Base-by-base conservation (phyloP, 2,329 filamentous ascomycete genomes). In the Fusarium palustre region DNA sequence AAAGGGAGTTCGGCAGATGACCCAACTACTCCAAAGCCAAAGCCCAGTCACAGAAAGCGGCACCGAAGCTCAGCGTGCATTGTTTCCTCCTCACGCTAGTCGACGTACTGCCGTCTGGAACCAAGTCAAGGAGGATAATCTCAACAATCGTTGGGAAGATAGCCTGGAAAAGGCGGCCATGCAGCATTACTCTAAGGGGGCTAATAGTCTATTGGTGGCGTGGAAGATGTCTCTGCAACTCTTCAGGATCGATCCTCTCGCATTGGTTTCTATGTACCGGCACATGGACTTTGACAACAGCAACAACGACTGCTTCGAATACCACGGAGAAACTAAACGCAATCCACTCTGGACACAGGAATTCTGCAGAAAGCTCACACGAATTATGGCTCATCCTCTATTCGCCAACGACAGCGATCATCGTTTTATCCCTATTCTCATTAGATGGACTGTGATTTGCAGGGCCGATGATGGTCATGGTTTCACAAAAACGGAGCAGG, bases 401-500 rank as follows among this genome's bases (percentile, higher is more conserved):
- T 62, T 61, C n/a, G 13, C 25, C 5, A 24, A 39, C 4, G 18
- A 20, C 9, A 55, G 41, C 7, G 18, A 10, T 7, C 30, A 60
- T 4, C 31, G 11, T 7, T 33, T 61, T 8, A 11, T 61, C 12
- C 58, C 55, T 9, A 45, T 53, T 6, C 4, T 42, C 9, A 20
- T 60, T 10, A 52, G 38, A 34, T 61, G 55, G 58, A 4, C 55
- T 5, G 31, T 43, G 7, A 53, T 61, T 0, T 60, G 55, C 2
- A 20, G 38, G 4, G 12, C 13, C 12, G n/a, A 33, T 5, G n/a
- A 53, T 7, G 5, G 2, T 4, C 11, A 30, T 5, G 41, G 22
- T 2, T 43, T 60, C 11, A 53, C 55, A 7, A 9, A 25, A 1
- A 5, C 45, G 15, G 45, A 60, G 24, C 15, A 24, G 1, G 15